phyloP scores from a whole-genome alignment of 306 rosid species.

The Cucumis cinereus region DNA sequence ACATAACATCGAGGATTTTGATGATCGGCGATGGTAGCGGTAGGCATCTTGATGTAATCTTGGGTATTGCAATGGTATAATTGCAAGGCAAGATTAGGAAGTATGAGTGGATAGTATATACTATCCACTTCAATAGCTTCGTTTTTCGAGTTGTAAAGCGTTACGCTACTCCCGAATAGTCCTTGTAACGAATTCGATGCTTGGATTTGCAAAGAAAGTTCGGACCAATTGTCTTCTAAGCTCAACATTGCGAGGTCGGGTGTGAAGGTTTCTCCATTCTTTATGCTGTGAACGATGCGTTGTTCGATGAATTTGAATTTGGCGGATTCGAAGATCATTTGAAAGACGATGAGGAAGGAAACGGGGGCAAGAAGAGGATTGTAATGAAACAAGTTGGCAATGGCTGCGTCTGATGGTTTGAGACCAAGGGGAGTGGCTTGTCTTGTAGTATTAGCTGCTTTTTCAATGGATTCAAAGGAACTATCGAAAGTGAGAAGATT shows the following conservation, averaged over 20 bases:
- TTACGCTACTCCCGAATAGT: background rate
- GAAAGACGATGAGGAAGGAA: background rate
- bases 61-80: background rate
- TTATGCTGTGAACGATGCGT: background rate
- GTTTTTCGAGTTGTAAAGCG: background rate
- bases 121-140: background rate
- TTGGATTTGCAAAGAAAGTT: background rate
- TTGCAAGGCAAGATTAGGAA: background rate
- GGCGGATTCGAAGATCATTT: background rate
- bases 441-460: too few species aligned
- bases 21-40: too few species aligned
- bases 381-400: background rate
- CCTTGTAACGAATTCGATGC: background rate
- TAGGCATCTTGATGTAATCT: background rate
- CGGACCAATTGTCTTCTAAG: background rate
- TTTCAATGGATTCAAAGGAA: too few species aligned
- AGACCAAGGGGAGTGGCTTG: too few species aligned
- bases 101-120: background rate
- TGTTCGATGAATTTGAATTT: slow-evolving; percentile 2
- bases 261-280: background rate
- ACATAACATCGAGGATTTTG: background rate
- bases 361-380: background rate
- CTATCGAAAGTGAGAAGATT: too few species aligned
- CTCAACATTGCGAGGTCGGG: background rate
- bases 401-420: too few species aligned